Percentiles rank a stretch among this genome's conserved stretches.
Conservation (phyloP, 2,329 filamentous ascomycete species). For the Penicillium brevicompactum region DNA sequence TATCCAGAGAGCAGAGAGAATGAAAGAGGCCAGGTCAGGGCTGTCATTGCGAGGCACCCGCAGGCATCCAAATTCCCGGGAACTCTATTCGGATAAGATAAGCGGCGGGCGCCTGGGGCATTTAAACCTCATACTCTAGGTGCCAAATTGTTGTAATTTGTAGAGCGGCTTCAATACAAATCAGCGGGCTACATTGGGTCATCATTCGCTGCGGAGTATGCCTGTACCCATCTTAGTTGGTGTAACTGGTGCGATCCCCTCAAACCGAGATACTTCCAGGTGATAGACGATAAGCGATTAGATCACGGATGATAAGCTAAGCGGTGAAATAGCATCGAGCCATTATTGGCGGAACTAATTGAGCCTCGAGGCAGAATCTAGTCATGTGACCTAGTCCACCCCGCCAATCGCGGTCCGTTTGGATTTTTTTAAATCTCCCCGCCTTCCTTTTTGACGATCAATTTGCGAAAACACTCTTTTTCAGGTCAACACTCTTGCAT, state of each 20-base stretch:
- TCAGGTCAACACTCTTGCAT: background rate
- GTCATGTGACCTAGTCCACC: background rate
- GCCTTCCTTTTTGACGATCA: conserved; percentile 6
- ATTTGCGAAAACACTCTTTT: conserved; percentile 5
- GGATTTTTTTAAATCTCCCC: conserved; percentile 14
- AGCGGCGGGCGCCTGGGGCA: conserved; percentile 7
- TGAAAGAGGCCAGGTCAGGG: conserved; percentile 6
- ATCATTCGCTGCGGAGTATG: no score
- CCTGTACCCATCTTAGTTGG: no score
- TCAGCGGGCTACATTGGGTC: no score
- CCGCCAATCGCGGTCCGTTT: conserved; percentile 7
- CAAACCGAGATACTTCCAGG: background rate
- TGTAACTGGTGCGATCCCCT: background rate
- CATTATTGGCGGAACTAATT: background rate
- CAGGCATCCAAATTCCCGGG: conserved; percentile 33
- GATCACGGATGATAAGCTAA: conserved; percentile 11
- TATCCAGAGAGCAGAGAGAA: conserved; percentile 6
- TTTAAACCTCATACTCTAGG: background rate
- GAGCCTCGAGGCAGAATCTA: background rate
- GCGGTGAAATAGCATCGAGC: background rate
- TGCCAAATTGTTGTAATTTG: no score
- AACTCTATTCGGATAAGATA: conserved; percentile 8
- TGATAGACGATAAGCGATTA: conserved; percentile 9
- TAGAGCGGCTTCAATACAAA: no score
- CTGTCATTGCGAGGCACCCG: conserved; percentile 18